A percentile compares a stretch with the other conserved stretches of the same genome.
Evolutionary conservation across 768 basidiomycete species (phyloP).

Genomic region (Chiua virens): DNA sequence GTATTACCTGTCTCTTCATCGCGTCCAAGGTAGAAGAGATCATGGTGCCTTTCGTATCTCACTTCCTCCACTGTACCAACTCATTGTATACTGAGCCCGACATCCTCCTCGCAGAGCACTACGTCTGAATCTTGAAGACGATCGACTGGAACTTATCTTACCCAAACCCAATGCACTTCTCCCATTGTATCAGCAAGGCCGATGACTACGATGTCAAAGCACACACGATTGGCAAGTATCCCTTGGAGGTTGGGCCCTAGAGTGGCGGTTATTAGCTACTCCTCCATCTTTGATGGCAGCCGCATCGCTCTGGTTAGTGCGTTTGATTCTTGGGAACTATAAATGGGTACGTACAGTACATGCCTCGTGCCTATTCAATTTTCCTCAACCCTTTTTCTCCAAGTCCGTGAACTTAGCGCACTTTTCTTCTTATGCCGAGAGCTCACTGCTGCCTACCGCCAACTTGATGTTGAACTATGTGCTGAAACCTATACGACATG

Average conservation of each 20-base stretch:
- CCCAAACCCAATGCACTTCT: conserved; percentile 87
- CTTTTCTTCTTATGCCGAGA: conserved; percentile 84
- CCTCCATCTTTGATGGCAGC: conserved; percentile 82
- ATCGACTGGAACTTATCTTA: conserved; percentile 84
- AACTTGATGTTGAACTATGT: conserved; percentile 89
- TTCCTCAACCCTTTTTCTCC: conserved; percentile 10
- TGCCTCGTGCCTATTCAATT: not conserved
- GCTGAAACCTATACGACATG: conserved; percentile 66
- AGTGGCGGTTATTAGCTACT: conserved; percentile 71
- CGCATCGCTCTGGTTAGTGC: conserved; percentile 82
- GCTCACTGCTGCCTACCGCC: conserved; percentile 74
- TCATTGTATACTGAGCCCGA: conserved; percentile 74
- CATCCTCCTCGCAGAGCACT: conserved; percentile 86
- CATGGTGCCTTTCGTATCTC: conserved; percentile 77
- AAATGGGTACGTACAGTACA: conserved; percentile 83
- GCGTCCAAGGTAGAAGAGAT: conserved; percentile 94
- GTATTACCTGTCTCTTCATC: conserved; percentile 83
- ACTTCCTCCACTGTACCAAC: conserved; percentile 80
- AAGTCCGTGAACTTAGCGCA: conserved; percentile 85
- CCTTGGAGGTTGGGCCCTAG: conserved; percentile 88
- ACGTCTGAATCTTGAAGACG: conserved; percentile 82
- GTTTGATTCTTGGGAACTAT: conserved; percentile 71
- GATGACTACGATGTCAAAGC: conserved; percentile 87
- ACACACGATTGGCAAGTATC: conserved; percentile 86
- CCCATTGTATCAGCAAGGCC: conserved; percentile 88